Evolutionary conservation across 371 early-diverging fungal genomes (phyloP).

Genomic region (Chytridium lagenaria): DNA sequence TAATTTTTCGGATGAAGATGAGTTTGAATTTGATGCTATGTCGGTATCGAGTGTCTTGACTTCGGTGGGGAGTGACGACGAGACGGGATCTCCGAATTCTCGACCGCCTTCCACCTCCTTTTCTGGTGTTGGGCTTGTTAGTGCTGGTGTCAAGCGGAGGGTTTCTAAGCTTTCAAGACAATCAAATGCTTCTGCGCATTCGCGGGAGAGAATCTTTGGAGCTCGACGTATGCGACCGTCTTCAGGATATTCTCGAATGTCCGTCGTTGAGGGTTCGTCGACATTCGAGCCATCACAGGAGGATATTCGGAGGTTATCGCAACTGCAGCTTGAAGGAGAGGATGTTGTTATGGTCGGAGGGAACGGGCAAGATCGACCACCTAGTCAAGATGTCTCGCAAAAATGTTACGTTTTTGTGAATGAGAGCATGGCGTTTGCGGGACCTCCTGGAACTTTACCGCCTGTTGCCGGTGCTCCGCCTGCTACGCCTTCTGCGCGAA

Average conservation of each 20-base stretch:
- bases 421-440: background rate
- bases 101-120: background rate
- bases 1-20: background rate
- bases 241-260: slow-evolving; percentile 9
- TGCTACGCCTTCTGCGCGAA: too few relatives aligned
- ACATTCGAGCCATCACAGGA: background rate
- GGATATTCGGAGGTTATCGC: slow-evolving; percentile 12
- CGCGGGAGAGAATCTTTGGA: background rate
- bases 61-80: background rate
- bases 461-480: too few relatives aligned
- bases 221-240: slow-evolving; percentile 1
- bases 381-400: slow-evolving; percentile 15
- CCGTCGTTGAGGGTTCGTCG: background rate
- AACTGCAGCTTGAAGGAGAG: slow-evolving; percentile 12
- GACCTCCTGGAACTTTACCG: too few relatives aligned
- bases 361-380: slow-evolving; percentile 10
- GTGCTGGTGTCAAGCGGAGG: slow-evolving; percentile 9
- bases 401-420: slow-evolving; percentile 19
- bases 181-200: background rate
- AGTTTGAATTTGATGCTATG: slow-evolving; percentile 16
- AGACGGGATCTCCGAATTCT: background rate
- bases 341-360: background rate
- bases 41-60: slow-evolving; percentile 10
- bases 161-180: slow-evolving; percentile 8
- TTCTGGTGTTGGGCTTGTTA: background rate